phyloP scores from a whole-genome alignment of 1,284 basidiomycete genomes.

The Sanghuangporus sanghuang region DNA sequence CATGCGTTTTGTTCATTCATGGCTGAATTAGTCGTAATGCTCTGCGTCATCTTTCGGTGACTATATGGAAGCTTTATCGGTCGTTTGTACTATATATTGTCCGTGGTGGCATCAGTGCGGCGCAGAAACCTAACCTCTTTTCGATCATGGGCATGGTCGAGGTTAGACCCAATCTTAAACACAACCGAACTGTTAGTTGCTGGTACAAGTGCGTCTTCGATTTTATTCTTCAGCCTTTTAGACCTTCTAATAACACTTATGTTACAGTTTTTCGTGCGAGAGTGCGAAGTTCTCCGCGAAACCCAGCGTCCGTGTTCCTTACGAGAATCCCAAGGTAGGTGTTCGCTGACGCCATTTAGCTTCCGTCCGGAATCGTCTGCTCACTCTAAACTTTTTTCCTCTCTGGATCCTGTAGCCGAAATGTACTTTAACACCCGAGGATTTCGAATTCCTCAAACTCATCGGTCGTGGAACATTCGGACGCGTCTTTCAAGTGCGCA shows the following conservation, averaged over 20 bases:
- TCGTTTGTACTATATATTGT: no score
- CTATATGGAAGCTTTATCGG: no score
- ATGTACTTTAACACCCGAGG: conserved; percentile 79
- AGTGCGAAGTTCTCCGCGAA: conserved; percentile 8
- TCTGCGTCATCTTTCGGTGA: no score
- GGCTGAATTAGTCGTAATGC: no score
- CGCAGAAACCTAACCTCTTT: no score
- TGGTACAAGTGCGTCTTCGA: conserved; percentile 79
- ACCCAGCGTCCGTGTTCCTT: background rate
- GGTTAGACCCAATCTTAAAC: conserved; percentile 84
- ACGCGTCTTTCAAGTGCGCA: conserved; percentile 97
- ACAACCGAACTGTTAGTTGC: conserved; percentile 93
- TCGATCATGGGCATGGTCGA: conserved; percentile 81
- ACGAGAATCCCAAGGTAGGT: no score
- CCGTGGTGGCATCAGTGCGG: no score
- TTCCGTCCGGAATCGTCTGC: background rate
- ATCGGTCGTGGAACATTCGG: conserved; percentile 99
- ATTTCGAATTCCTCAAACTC: conserved; percentile 98
- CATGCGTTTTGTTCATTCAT: no score
- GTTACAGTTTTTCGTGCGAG: background rate
- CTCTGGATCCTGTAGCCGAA: conserved; percentile 53
- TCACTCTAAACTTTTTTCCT: background rate
- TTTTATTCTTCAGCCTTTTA: conserved; percentile 3
- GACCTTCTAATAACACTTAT: background rate
- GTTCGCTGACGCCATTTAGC: no score